Base-by-base conservation (phyloP, 73 alveolate genomes). In the Tetrahymena borealis region DNA sequence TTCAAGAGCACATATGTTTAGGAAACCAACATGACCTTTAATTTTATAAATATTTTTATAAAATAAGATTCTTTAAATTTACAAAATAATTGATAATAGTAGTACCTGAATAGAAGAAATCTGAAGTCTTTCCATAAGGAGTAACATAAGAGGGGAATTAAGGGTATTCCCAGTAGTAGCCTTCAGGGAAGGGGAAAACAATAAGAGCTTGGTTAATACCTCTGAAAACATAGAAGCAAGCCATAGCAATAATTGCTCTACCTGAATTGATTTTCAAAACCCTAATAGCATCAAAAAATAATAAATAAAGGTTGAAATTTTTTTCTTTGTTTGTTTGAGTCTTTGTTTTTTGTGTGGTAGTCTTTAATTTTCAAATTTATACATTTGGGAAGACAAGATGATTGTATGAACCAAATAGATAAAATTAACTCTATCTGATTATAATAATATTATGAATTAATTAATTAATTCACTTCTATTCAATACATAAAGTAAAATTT, bases 11-110 rank as follows among this genome's bases (percentile, higher is more conserved):
- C 90, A 31, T 28, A 78, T 35, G 13, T 78, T 41, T 39, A 94
- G 37, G 90, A 94, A 94, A 31, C 96, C 96, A 32, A 94, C 94
- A 36, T 94, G 96, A 12, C 96, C 96, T 60, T 24, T 3, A 18
- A 24, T 60, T 60, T 13, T 24, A 28, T 60, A 60, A 60, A 60
- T 18, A 20, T 20, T 24, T 8, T 15, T 9, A 24, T 18, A 60
- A 28, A 24, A 60, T 9, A 18, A 15, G 1, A n/a, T n/a, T n/a
- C n/a, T n/a, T n/a, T n/a, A n/a, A n/a, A n/a, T n/a, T n/a, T n/a
- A n/a, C 18, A 20, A 60, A 0, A 60, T 60, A 60, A 60, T 15
- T 1, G 28, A 15, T 60, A 3, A 60, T 24, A 1, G 12, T n/a
- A 0, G 7, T 60, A 60, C 85, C 85, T 33, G 96, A 94, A 60